Conservation (phyloP, 1,139 yeast species). For the Kodamaea sp. region DNA sequence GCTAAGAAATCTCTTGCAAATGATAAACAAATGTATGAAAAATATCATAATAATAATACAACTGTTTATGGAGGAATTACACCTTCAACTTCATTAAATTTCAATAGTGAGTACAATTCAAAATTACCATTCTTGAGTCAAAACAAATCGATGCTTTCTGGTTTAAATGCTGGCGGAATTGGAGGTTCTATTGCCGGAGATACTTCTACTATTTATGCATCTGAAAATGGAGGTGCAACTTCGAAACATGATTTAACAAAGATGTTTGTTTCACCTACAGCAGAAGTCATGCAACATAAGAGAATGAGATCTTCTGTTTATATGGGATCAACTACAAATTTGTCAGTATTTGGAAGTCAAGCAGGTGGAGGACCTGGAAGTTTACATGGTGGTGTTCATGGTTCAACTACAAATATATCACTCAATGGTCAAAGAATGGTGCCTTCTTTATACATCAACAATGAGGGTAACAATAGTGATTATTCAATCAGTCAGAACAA, state of each 20-base stretch:
- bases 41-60: slow-evolving; percentile 34
- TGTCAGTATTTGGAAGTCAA: slow-evolving; percentile 19
- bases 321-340: slow-evolving; percentile 21
- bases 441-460: slow-evolving; percentile 35
- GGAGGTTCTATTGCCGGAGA: slow-evolving; percentile 34
- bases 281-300: slow-evolving; percentile 59
- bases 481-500: slow-evolving; percentile 19
- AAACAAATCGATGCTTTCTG: slow-evolving; percentile 19
- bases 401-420: slow-evolving; percentile 25
- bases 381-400: slow-evolving; percentile 1
- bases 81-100: slow-evolving; percentile 16
- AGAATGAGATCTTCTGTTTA: slow-evolving; percentile 25
- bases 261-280: slow-evolving; percentile 77
- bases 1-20: slow-evolving; percentile 34
- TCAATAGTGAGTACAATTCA: slow-evolving; percentile 26
- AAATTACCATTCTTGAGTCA: slow-evolving; percentile 37
- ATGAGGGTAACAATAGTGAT: slow-evolving; percentile 35
- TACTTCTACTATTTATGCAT: slow-evolving; percentile 34
- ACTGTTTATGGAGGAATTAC: slow-evolving; percentile 32
- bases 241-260: slow-evolving; percentile 43
- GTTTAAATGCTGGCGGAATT: slow-evolving; percentile 13
- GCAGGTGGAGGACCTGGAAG: slow-evolving; percentile 11
- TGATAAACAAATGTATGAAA: slow-evolving; percentile 37
- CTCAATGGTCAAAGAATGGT: slow-evolving; percentile 23
- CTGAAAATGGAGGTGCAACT: slow-evolving; percentile 33